Conservation (phyloP, 2,329 filamentous ascomycete species). For the Penicillium sp. region DNA sequence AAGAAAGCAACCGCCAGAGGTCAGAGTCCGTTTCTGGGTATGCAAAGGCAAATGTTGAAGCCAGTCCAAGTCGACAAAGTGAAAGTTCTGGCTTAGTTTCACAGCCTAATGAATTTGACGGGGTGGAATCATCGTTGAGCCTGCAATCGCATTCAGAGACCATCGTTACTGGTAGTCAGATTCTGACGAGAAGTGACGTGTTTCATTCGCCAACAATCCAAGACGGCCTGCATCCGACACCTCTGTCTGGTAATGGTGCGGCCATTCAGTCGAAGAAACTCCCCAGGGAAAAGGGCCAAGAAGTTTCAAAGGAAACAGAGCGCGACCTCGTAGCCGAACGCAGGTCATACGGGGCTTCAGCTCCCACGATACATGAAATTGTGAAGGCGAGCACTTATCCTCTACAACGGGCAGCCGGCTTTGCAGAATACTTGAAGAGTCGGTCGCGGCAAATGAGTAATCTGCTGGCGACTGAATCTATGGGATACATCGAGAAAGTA, state of each 20-base stretch:
- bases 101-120: constrained; percentile 63
- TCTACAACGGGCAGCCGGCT: constrained; percentile 73
- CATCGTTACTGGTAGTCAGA: constrained; percentile 83
- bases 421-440: constrained; percentile 77
- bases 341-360: constrained; percentile 29
- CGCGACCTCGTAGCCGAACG: constrained; percentile 18
- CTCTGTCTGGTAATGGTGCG: constrained; percentile 34
- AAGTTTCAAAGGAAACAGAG: constrained; percentile 20
- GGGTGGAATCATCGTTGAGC: constrained; percentile 67
- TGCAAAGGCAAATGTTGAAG: constrained; percentile 18
- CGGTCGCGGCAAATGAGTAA: constrained; percentile 77
- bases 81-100: constrained; percentile 57
- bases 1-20: constrained; percentile 5
- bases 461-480: constrained; percentile 81
- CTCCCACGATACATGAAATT: constrained; percentile 56
- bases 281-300: constrained; percentile 14
- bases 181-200: constrained; percentile 79
- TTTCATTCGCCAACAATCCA: constrained; percentile 74
- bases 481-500: constrained; percentile 95
- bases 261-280: constrained; percentile 24
- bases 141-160: constrained; percentile 68
- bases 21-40: not conserved
- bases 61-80: constrained; percentile 51
- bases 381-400: constrained; percentile 67
- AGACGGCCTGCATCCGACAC: constrained; percentile 25